Evolutionary conservation across 78 protist species (phyloP).

Genomic region (Chrysochromulina parva): DNA sequence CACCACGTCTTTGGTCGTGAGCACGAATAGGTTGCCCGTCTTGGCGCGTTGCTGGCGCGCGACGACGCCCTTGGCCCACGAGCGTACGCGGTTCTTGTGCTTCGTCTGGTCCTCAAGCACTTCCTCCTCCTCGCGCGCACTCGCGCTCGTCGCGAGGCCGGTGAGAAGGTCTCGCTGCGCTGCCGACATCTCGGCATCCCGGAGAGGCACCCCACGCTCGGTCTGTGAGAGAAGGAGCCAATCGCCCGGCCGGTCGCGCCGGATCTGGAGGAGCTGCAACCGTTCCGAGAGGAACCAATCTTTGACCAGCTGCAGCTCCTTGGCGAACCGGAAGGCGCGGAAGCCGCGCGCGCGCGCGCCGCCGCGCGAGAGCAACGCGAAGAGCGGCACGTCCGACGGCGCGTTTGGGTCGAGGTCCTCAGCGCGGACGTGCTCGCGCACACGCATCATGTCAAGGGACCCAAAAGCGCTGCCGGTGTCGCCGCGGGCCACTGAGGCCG

Average conservation of each 20-base stretch:
- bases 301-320: not conserved
- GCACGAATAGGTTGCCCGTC: not conserved
- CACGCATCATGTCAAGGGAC: not conserved
- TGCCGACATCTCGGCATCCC: not conserved
- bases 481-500: not conserved
- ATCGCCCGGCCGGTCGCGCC: not conserved
- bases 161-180: not conserved
- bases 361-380: not conserved
- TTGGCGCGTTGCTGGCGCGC: not conserved
- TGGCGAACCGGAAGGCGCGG: not conserved
- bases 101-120: not conserved
- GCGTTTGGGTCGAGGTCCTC: not conserved
- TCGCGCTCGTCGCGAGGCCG: no score
- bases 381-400: not conserved
- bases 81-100: not conserved
- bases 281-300: not conserved
- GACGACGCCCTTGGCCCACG: not conserved
- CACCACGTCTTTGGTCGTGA: not conserved
- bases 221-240: not conserved
- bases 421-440: not conserved
- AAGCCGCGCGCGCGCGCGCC: not conserved
- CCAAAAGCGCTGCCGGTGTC: not conserved
- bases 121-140: not conserved
- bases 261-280: not conserved
- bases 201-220: not conserved